Conservation (phyloP, 257 asterid genomes). For the Solanum rostratum region DNA sequence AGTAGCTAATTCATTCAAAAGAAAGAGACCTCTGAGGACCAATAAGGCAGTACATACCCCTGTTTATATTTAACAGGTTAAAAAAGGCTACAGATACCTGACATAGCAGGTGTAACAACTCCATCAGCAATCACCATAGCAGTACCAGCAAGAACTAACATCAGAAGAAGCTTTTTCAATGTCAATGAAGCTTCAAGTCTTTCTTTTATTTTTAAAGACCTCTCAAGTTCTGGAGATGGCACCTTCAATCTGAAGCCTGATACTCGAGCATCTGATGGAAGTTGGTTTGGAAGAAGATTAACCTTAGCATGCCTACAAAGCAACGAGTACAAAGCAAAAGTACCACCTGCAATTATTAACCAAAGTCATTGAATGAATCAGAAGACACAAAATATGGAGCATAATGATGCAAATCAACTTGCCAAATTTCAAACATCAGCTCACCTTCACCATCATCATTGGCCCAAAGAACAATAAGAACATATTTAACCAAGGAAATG, state of each 20-base stretch:
- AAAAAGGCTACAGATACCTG: slow-evolving; percentile 39
- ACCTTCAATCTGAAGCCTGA: slow-evolving; percentile 93
- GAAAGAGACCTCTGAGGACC: background rate
- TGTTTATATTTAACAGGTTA: background rate
- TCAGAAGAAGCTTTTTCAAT: slow-evolving; percentile 73
- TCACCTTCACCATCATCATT: slow-evolving; percentile 99
- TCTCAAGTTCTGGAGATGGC: slow-evolving; percentile 97
- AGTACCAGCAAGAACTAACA: slow-evolving; percentile 97
- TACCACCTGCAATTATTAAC: slow-evolving; percentile 75
- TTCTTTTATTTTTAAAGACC: slow-evolving; percentile 92
- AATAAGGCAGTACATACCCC: background rate
- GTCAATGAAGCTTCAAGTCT: slow-evolving; percentile 81
- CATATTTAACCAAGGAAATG: slow-evolving; percentile 81
- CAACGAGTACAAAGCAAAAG: slow-evolving; percentile 94
- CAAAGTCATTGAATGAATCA: background rate
- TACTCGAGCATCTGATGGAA: slow-evolving; percentile 86
- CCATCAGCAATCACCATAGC: slow-evolving; percentile 99
- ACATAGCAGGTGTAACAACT: slow-evolving; percentile 98
- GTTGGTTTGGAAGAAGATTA: slow-evolving; percentile 90
- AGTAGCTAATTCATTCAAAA: background rate
- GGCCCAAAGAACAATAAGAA: slow-evolving; percentile 92
- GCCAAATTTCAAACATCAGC: background rate
- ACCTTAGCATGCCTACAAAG: slow-evolving; percentile 98
- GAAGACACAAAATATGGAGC: background rate
- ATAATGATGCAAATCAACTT: background rate